Evolutionary conservation across 2,329 filamentous ascomycete genomes (phyloP).

Genomic region (Stachybotrys elegans): DNA sequence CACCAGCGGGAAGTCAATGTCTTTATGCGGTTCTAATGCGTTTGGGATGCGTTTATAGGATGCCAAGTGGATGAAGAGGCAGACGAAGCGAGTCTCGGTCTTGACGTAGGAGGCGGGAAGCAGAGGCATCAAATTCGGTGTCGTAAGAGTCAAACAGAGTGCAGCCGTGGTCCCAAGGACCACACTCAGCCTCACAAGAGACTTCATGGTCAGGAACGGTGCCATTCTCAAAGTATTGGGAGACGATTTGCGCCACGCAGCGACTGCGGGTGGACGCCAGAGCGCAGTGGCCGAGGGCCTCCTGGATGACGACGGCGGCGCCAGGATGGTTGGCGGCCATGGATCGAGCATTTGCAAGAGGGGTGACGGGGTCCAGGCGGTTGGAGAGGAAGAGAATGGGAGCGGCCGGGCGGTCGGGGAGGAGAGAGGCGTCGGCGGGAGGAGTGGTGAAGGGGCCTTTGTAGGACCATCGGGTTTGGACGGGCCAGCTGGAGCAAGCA

Average conservation of each 20-base stretch:
- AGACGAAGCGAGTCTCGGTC: background rate
- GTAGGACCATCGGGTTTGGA: conserved; percentile 36
- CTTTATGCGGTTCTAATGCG: conserved; percentile 7
- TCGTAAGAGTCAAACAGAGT: background rate
- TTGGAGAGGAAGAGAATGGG: conserved; percentile 40
- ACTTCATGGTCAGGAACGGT: conserved; percentile 15
- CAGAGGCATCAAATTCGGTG: background rate
- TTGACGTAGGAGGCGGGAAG: background rate
- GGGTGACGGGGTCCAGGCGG: conserved; percentile 41
- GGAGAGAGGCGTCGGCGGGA: conserved; percentile 12
- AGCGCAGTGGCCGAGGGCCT: conserved; percentile 23
- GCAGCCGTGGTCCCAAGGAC: conserved; percentile 12
- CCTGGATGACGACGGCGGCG: conserved; percentile 22
- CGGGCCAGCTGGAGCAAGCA: conserved; percentile 31
- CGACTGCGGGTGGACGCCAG: conserved; percentile 8
- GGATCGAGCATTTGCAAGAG: conserved; percentile 28
- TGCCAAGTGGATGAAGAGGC: background rate
- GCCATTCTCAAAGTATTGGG: conserved; percentile 24
- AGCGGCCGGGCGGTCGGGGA: conserved; percentile 27
- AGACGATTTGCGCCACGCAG: conserved; percentile 14
- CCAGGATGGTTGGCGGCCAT: conserved; percentile 21
- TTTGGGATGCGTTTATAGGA: background rate
- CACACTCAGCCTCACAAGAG: conserved; percentile 9
- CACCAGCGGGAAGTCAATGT: too few species aligned
- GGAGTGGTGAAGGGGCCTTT: conserved; percentile 27